Evolutionary conservation across 371 early-diverging fungal species (phyloP), one percentile per base, ranked within the genome.

Genomic region (Saksenaea oblongispora): DNA sequence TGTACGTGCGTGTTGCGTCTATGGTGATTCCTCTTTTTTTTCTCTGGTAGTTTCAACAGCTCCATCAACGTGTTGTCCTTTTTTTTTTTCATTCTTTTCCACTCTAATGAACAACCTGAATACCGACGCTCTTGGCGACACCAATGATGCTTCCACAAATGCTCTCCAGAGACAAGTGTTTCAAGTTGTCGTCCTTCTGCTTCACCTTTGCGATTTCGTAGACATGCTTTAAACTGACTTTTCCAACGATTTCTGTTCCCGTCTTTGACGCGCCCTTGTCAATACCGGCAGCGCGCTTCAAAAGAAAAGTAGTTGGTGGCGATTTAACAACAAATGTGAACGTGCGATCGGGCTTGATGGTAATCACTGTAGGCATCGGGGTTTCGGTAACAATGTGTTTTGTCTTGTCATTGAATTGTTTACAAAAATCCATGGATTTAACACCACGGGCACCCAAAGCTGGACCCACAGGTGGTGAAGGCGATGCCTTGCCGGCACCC

Each of bases 371-470:
- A 1, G 95, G 93, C 44, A 95, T 82, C 34, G 97, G 98, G 34
- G 94, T 93, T 37, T 89, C 92, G 37, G 85, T 76, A n/a, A 85
- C 80, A 72, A 89, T 84, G 66, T 91, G 85, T 74, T 94, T 95
- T 61, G 99, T 96, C 54, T 90, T 90, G 76, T 96, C 98, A 83
- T 98, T 98, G 85, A 98, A 98, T 73, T 91, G 92, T 78, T 96
- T 97, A 84, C 96, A 95, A 75, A 98, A 98, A 74, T 98, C 99
- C 85, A 98, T 97, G n/a, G 95, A 87, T 76, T 97, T 98, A 57
- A 98, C 91, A 74, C 99, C 99, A 58, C 95, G 89, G 65, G 95
- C 96, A 78, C 99, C 99, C 24, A 98, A 87, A 3, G 97, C 97
- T 54, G 99, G 98, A 42, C 98, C 98, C 28, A 98, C 92, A 15